These are phyloP conservation scores for Dothistroma septosporum DNA, from an alignment of 2,329 filamentous ascomycete species.

Conservation along the genomic window DNA sequence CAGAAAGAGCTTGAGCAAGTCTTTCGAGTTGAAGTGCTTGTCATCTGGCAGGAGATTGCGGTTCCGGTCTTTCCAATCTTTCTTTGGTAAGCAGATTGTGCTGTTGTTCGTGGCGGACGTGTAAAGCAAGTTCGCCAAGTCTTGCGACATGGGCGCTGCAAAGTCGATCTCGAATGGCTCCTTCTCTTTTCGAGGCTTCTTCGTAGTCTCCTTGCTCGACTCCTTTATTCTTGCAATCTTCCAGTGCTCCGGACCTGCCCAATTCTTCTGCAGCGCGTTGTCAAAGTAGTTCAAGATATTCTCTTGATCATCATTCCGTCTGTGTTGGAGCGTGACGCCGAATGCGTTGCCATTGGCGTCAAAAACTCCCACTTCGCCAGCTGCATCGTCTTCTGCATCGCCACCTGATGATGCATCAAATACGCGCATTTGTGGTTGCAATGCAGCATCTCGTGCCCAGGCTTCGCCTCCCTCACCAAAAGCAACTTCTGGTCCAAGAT, in stretches of 20 bases:
- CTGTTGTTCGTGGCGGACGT: slow-evolving; percentile 76
- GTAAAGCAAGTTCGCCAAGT: slow-evolving; percentile 71
- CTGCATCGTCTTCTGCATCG: slow-evolving; percentile 49
- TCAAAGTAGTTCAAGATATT: slow-evolving; percentile 98
- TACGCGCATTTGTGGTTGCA: slow-evolving; percentile 80
- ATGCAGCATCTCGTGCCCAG: slow-evolving; percentile 85
- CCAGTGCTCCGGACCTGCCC: slow-evolving; percentile 98
- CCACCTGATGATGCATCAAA: slow-evolving; percentile 58
- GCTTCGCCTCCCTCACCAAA: slow-evolving; percentile 96
- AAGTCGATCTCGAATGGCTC: slow-evolving; percentile 96
- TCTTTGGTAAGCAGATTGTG: slow-evolving; percentile 80
- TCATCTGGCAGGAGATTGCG: slow-evolving; percentile 92
- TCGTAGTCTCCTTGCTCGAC: slow-evolving; percentile 52
- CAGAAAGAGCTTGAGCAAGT: slow-evolving; percentile 82
- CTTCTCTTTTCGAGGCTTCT: slow-evolving; percentile 90
- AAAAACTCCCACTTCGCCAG: slow-evolving; percentile 50
- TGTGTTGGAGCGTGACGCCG: slow-evolving; percentile 70
- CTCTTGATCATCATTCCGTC: slow-evolving; percentile 66
- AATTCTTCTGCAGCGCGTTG: slow-evolving; percentile 92
- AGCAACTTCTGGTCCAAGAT: slow-evolving; percentile 63
- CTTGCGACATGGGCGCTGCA: slow-evolving; percentile 64
- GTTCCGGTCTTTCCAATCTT: slow-evolving; percentile 92
- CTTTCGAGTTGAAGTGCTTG: slow-evolving; percentile 95
- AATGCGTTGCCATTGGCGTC: slow-evolving; percentile 64
- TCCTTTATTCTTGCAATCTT: slow-evolving; percentile 90